A percentile compares a stretch with the other conserved stretches of the same genome.
Conservation (phyloP, 768 basidiomycete species). For the Trichaptum fuscoviolaceum region DNA sequence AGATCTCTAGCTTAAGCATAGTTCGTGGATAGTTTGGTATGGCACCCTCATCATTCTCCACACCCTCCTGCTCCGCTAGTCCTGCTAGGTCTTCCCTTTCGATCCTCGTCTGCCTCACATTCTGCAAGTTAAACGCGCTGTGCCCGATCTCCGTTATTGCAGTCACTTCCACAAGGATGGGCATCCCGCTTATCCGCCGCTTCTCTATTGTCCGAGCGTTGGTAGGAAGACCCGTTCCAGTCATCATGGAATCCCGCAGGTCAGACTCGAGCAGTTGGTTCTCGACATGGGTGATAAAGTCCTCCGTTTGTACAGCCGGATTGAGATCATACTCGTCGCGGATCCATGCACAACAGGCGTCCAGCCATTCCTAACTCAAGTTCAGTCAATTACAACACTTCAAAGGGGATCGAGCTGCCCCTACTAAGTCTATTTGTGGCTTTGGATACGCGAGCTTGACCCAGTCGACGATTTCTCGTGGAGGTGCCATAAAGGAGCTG, state of each 20-base stretch:
- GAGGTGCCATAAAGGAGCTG: conserved; percentile 21
- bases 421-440: conserved; percentile 46
- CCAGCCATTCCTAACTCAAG: conserved; percentile 64
- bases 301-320: conserved; percentile 41
- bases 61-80: conserved; percentile 45
- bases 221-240: conserved; percentile 61
- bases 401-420: not conserved
- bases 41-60: conserved; percentile 63
- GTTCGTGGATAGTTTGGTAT: conserved; percentile 78
- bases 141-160: conserved; percentile 79
- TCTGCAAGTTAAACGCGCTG: conserved; percentile 77
- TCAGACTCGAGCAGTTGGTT: conserved; percentile 68
- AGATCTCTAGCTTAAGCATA: conserved; percentile 71
- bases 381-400: conserved; percentile 6
- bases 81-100: conserved; percentile 60
- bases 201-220: conserved; percentile 34
- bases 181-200: conserved; percentile 33
- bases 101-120: conserved; percentile 56
- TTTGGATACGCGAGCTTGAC: conserved; percentile 49
- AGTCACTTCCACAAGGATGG: conserved; percentile 70
- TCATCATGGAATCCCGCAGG: conserved; percentile 64
- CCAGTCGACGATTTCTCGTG: conserved; percentile 42
- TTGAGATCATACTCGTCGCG: conserved; percentile 40
- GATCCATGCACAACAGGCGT: conserved; percentile 67
- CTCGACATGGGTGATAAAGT: conserved; percentile 52